phyloP scores from a whole-genome alignment of 2,329 filamentous ascomycete genomes.

The Colletotrichum salicis region DNA sequence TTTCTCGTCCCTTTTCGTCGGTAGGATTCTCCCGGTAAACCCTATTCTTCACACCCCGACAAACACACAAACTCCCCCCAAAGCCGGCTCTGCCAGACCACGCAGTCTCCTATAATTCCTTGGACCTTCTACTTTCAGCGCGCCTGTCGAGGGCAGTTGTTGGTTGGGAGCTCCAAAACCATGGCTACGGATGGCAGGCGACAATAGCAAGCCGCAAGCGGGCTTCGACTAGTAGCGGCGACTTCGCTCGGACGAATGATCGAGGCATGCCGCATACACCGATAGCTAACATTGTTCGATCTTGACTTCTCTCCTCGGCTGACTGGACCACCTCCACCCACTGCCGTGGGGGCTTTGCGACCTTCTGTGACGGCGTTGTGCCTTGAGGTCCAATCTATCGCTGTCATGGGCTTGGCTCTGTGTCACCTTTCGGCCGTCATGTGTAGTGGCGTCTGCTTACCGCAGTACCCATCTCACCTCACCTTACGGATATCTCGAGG shows the following conservation, averaged over 20 bases:
- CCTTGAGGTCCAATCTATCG: neutral
- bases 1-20: slow-evolving; percentile 6
- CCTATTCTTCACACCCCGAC: slow-evolving; percentile 25
- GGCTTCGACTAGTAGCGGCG: neutral
- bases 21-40: slow-evolving; percentile 26
- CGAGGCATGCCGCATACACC: neutral
- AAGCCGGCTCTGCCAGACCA: neutral
- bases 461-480: slow-evolving; percentile 11
- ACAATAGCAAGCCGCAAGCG: neutral
- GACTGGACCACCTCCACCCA: neutral
- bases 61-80: slow-evolving; percentile 6
- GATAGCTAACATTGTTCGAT: neutral
- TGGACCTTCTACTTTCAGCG: neutral
- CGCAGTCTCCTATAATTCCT: neutral
- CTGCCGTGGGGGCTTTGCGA: slow-evolving; percentile 18
- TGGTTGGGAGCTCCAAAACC: slow-evolving; percentile 6
- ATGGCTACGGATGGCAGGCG: slow-evolving; percentile 9
- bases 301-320: neutral
- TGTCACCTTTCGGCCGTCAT: slow-evolving; percentile 28
- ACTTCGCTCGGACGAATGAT: slow-evolving; percentile 1
- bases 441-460: slow-evolving; percentile 15
- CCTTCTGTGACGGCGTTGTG: neutral
- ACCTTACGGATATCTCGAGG: neutral
- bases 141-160: slow-evolving; percentile 1
- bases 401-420: slow-evolving; percentile 30